Evolutionary conservation across 495 filamentous ascomycete genomes (phyloP).

Genomic region (Neurospora sp.): DNA sequence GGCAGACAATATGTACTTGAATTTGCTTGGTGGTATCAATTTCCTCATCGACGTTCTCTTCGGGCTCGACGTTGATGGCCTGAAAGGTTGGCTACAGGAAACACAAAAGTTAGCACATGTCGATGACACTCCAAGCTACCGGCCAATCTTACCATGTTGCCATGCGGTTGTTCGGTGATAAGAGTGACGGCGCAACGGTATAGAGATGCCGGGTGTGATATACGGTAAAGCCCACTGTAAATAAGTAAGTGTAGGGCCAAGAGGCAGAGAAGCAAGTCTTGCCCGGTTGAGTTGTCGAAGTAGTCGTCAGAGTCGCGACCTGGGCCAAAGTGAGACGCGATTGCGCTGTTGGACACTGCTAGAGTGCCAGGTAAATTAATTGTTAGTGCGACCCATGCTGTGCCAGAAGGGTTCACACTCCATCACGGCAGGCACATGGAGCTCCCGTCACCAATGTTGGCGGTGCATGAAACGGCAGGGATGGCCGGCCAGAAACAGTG

Average conservation of each 20-base stretch:
- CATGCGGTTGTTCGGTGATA: neutral
- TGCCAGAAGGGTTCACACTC: neutral
- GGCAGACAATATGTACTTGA: conserved; percentile 33
- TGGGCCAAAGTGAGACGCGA: neutral
- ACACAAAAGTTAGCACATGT: neutral
- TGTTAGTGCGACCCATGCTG: neutral
- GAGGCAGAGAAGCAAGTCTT: neutral
- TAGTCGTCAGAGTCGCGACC: neutral
- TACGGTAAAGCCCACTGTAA: neutral
- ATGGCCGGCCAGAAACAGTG: neutral
- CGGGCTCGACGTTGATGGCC: conserved; percentile 85
- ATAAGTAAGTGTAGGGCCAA: neutral
- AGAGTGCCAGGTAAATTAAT: neutral
- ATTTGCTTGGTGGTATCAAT: conserved; percentile 92
- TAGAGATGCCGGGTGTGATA: neutral
- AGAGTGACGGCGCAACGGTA: neutral
- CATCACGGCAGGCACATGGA: neutral
- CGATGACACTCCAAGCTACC: neutral
- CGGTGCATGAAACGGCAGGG: neutral
- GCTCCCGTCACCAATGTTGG: neutral
- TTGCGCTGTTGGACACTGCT: neutral
- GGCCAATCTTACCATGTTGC: neutral
- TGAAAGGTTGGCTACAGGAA: conserved; percentile 50
- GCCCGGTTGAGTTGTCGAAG: neutral
- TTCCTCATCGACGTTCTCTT: conserved; percentile 82